These are phyloP conservation scores for Diaporthe citrichinensis DNA, from an alignment of 2,329 filamentous ascomycete species.

Conservation along the genomic window DNA sequence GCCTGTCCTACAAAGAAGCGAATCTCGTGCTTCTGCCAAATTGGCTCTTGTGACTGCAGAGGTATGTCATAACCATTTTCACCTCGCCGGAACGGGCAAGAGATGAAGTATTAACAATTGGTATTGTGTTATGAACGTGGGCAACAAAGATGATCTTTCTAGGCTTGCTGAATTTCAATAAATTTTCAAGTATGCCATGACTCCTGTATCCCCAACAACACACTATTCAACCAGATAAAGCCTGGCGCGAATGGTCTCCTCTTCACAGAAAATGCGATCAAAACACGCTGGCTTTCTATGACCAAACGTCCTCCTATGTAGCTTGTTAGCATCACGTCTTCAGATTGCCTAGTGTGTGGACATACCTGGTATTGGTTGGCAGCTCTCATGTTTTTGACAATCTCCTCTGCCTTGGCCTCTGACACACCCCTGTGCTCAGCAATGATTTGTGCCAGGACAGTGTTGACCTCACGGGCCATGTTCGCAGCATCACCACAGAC, in stretches of 20 bases:
- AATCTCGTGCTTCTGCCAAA: neutral
- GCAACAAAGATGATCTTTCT: slow-evolving; percentile 23
- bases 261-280: slow-evolving; percentile 38
- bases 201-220: slow-evolving; percentile 36
- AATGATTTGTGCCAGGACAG: slow-evolving; percentile 88
- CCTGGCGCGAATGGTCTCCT: slow-evolving; percentile 5
- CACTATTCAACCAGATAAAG: slow-evolving; percentile 29
- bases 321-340: slow-evolving; percentile 49
- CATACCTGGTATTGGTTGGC: slow-evolving; percentile 95
- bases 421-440: slow-evolving; percentile 85
- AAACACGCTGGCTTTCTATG: slow-evolving; percentile 56
- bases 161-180: slow-evolving; percentile 23
- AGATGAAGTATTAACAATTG: slow-evolving; percentile 22
- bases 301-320: slow-evolving; percentile 79
- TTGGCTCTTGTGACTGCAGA: neutral
- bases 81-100: neutral
- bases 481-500: slow-evolving; percentile 98
- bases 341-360: slow-evolving; percentile 38
- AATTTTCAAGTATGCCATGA: slow-evolving; percentile 29
- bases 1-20: neutral
- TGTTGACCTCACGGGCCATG: slow-evolving; percentile 95
- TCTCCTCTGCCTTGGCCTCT: slow-evolving; percentile 91
- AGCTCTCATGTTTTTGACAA: slow-evolving; percentile 96
- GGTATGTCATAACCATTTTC: neutral
- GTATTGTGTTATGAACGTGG: slow-evolving; percentile 16